These are phyloP conservation scores for Tephrocybe sp. DNA, from an alignment of 768 basidiomycete species.

Conservation along the genomic window DNA sequence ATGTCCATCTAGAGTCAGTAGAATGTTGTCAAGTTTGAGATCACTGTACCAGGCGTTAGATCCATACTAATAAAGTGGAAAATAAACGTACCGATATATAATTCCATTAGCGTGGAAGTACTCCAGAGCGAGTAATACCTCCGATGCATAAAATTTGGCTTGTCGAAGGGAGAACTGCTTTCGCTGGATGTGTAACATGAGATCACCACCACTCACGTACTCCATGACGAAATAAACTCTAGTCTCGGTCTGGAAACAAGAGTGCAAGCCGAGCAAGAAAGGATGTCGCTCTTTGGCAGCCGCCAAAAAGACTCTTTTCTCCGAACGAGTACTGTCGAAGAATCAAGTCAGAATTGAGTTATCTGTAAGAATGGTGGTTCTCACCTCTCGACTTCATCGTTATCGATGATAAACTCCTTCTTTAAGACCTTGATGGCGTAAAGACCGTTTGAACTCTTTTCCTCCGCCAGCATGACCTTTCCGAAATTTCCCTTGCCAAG, in stretches of 20 bases:
- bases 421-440: slow-evolving; percentile 99
- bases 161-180: slow-evolving; percentile 98
- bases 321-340: slow-evolving; percentile 82
- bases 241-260: slow-evolving; percentile 99
- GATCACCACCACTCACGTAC: slow-evolving; percentile 97
- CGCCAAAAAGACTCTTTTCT: slow-evolving; percentile 96
- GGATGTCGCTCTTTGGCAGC: slow-evolving; percentile 98
- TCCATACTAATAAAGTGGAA: neutral
- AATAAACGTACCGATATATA: slow-evolving; percentile 80
- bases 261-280: slow-evolving; percentile 94
- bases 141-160: slow-evolving; percentile 98
- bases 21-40: slow-evolving; percentile 96
- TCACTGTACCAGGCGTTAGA: slow-evolving; percentile 51
- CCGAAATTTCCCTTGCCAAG: slow-evolving; percentile 99
- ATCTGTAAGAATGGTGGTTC: neutral
- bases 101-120: slow-evolving; percentile 99
- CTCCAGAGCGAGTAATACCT: slow-evolving; percentile 92
- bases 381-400: slow-evolving; percentile 98
- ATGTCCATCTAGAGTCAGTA: slow-evolving; percentile 94
- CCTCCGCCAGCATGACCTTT: slow-evolving; percentile 99
- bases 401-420: slow-evolving; percentile 99
- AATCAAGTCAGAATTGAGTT: slow-evolving; percentile 10
- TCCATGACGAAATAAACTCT: slow-evolving; percentile 99
- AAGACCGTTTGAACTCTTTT: slow-evolving; percentile 84
- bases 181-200: slow-evolving; percentile 99